Conservation (phyloP, 108 stramenopile species). For the Fragilaria radians region DNA sequence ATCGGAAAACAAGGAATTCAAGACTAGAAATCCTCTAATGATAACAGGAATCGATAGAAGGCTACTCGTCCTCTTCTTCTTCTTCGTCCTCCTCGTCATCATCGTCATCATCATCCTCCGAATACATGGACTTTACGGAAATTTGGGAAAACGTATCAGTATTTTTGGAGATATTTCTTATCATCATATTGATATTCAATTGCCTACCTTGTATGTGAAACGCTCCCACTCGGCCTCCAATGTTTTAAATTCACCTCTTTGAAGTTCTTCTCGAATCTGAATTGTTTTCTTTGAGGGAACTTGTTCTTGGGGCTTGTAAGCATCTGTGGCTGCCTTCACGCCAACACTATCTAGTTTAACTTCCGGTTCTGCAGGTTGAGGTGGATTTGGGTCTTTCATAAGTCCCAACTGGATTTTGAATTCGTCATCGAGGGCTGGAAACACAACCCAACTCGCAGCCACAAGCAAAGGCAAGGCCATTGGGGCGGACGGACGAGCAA, state of each 20-base stretch:
- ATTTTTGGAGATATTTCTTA: neutral
- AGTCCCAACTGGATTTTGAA: constrained; percentile 39
- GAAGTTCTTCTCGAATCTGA: neutral
- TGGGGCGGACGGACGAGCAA: constrained; percentile 26
- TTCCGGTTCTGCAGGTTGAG: neutral
- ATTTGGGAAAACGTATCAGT: neutral
- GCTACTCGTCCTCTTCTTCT: neutral
- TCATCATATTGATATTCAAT: neutral
- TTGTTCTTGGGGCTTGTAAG: neutral
- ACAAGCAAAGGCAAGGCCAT: constrained; percentile 31
- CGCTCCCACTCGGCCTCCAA: constrained; percentile 4
- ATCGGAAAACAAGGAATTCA: neutral
- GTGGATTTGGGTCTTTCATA: constrained; percentile 24
- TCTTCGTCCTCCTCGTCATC: constrained; percentile 9
- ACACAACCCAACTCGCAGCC: constrained; percentile 49
- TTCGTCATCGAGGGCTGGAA: constrained; percentile 43
- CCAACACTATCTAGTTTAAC: neutral
- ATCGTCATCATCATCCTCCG: constrained; percentile 5
- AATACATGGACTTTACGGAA: neutral
- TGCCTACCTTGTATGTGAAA: neutral
- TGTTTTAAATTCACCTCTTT: constrained; percentile 2
- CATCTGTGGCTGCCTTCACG: neutral
- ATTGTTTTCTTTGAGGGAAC: neutral
- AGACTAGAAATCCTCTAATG: neutral
- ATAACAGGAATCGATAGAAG: no score